A percentile compares a stretch with the other conserved stretches of the same genome.
phyloP scores from a whole-genome alignment of 345 rosid genomes.

The Anacardium occidentale region DNA sequence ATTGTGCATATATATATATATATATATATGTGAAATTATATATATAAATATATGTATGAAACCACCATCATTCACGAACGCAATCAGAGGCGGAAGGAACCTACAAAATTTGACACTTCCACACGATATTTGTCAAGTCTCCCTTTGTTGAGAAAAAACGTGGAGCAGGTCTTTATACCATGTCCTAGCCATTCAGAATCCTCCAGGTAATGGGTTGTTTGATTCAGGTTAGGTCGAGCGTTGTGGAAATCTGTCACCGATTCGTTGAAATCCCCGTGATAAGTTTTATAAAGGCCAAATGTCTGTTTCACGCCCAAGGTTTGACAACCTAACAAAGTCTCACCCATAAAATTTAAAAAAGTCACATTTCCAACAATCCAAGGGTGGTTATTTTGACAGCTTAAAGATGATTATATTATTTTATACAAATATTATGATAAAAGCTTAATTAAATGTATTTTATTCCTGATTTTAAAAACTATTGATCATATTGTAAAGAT shows the following conservation, averaged over 20 bases:
- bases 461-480: too few relatives aligned
- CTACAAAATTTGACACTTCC: constrained; percentile 8
- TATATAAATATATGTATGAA: not conserved
- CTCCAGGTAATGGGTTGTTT: not conserved
- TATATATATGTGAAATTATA: too few relatives aligned
- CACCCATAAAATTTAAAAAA: too few relatives aligned
- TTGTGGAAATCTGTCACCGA: not conserved
- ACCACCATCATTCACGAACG: constrained; percentile 1
- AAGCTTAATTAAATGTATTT: too few relatives aligned
- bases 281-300: not conserved
- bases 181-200: not conserved
- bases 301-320: too few relatives aligned
- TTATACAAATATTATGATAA: too few relatives aligned
- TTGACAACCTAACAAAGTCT: too few relatives aligned
- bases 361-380: too few relatives aligned
- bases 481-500: too few relatives aligned
- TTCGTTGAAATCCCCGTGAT: not conserved
- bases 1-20: constrained; percentile 2
- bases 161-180: not conserved
- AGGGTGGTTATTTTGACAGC: too few relatives aligned
- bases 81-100: constrained; percentile 10
- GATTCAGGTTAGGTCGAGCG: not conserved
- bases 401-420: too few relatives aligned
- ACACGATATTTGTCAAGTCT: not conserved
- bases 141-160: not conserved